A percentile compares a stretch with the other conserved stretches of the same genome.
Conservation (phyloP, 1,284 basidiomycete genomes). For the Trametes hirsuta region DNA sequence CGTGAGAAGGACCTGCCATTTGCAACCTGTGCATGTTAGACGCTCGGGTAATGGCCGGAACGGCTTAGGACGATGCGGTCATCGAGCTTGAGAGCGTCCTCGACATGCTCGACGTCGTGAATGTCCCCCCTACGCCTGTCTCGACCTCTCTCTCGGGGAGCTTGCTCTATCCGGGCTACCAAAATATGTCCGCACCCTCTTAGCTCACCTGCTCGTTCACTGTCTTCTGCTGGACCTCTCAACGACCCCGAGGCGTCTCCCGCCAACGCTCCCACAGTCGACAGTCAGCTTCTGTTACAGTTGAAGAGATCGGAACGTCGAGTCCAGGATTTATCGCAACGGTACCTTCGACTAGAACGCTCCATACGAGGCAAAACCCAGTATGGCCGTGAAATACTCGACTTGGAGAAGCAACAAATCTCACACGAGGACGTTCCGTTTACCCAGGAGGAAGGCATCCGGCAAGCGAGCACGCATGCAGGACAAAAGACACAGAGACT, state of each 20-base stretch:
- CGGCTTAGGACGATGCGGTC: neutral
- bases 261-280: constrained; percentile 6
- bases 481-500: constrained; percentile 27
- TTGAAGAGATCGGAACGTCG: constrained; percentile 34
- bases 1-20: constrained; percentile 18
- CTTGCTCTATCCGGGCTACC: neutral
- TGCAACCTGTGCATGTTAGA: neutral
- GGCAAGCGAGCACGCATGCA: constrained; percentile 5
- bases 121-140: constrained; percentile 21
- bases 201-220: neutral
- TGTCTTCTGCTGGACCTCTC: constrained; percentile 9
- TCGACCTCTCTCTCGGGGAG: constrained; percentile 9
- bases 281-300: constrained; percentile 10
- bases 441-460: constrained; percentile 4
- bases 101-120: constrained; percentile 23
- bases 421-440: constrained; percentile 11
- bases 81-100: constrained; percentile 11
- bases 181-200: neutral
- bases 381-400: constrained; percentile 38
- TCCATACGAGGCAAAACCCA: constrained; percentile 50
- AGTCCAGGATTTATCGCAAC: constrained; percentile 53
- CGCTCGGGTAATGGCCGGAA: neutral
- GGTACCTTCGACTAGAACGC: constrained; percentile 59
- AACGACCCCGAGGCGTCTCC: constrained; percentile 7
- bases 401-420: constrained; percentile 19